Conservation (phyloP, 2,329 filamentous ascomycete species). For the Diplodia scrobiculata region DNA sequence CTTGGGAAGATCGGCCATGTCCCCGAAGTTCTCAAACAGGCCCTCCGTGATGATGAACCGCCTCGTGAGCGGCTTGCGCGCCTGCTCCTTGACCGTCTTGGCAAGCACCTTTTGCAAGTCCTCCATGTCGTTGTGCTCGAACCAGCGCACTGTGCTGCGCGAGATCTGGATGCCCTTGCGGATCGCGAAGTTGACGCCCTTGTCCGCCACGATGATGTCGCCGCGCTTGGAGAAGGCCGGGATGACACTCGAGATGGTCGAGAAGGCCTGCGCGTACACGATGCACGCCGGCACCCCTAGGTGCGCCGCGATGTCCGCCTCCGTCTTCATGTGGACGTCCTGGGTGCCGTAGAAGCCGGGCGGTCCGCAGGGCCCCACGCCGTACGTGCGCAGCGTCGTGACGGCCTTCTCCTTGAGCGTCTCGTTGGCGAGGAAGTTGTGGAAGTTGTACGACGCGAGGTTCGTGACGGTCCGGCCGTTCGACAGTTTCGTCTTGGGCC, state of each 20-base stretch:
- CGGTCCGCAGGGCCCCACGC: conserved; percentile 93
- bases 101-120: conserved; percentile 84
- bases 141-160: conserved; percentile 89
- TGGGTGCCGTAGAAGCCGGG: conserved; percentile 98
- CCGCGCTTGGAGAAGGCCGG: conserved; percentile 96
- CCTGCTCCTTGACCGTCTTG: conserved; percentile 84
- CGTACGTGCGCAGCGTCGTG: conserved; percentile 88
- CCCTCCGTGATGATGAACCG: conserved; percentile 96
- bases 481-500: conserved; percentile 83
- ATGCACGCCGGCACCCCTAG: conserved; percentile 87
- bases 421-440: conserved; percentile 94
- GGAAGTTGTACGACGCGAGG: conserved; percentile 94
- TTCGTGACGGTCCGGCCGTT: conserved; percentile 91
- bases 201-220: conserved; percentile 94
- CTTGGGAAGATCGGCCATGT: conserved; percentile 80
- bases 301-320: conserved; percentile 88
- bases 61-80: conserved; percentile 82
- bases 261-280: conserved; percentile 94
- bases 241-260: conserved; percentile 94
- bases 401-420: conserved; percentile 93
- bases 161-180: conserved; percentile 93
- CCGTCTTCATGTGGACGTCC: conserved; percentile 96
- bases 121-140: conserved; percentile 92
- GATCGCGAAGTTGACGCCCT: conserved; percentile 88
- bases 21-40: conserved; percentile 86